Evolutionary conservation across 371 early-diverging fungal species (phyloP).

Genomic region (Mucor mucedo): DNA sequence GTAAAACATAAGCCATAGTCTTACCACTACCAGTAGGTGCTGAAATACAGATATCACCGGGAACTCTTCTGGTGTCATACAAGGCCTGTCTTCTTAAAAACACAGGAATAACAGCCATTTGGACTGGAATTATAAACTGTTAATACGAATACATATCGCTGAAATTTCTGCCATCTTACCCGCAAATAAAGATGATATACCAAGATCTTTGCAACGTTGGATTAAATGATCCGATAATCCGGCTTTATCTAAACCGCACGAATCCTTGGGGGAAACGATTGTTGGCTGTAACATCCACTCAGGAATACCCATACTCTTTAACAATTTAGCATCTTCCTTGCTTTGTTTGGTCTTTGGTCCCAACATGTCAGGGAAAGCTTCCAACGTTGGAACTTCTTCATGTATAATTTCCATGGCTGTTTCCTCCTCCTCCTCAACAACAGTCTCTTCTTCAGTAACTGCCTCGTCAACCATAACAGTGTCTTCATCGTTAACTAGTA

Average conservation of each 20-base stretch:
- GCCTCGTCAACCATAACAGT: background rate
- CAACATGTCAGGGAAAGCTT: constrained; percentile 49
- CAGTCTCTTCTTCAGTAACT: constrained; percentile 11
- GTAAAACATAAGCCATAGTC: constrained; percentile 96
- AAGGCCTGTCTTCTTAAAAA: constrained; percentile 64
- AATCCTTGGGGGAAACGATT: constrained; percentile 65
- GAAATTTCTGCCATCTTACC: constrained; percentile 42
- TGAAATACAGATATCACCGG: constrained; percentile 88
- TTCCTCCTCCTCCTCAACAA: constrained; percentile 4
- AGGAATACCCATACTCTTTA: constrained; percentile 77
- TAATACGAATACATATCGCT: background rate
- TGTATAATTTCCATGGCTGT: constrained; percentile 1
- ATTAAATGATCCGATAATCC: constrained; percentile 65
- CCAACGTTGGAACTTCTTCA: constrained; percentile 33
- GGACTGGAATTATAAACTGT: constrained; percentile 55
- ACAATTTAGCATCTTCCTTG: constrained; percentile 41
- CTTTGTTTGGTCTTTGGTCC: constrained; percentile 32
- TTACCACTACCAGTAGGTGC: constrained; percentile 98
- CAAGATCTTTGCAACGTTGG: constrained; percentile 66
- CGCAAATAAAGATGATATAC: constrained; percentile 82
- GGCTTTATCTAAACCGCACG: constrained; percentile 49
- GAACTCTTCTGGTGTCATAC: constrained; percentile 56
- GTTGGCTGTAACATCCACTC: constrained; percentile 86
- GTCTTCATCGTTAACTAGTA: background rate
- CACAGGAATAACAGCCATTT: constrained; percentile 85